Conservation (phyloP, 768 basidiomycete species). For the Lentinula guzmanii region DNA sequence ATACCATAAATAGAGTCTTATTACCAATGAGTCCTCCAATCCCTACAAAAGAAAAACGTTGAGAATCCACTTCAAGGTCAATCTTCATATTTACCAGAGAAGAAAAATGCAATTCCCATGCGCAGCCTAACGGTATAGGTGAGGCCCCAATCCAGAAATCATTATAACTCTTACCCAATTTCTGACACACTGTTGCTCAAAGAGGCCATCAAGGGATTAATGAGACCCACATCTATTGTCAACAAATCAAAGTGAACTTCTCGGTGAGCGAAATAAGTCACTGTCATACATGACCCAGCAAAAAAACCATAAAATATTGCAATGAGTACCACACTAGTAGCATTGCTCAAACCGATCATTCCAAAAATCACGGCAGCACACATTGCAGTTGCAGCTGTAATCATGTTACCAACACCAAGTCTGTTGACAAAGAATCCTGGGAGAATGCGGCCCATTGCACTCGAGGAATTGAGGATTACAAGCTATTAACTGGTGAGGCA, state of each 20-base stretch:
- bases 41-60: background rate
- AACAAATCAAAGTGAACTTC: background rate
- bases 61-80: background rate
- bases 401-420: conserved; percentile 21
- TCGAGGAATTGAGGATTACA: conserved; percentile 31
- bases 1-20: background rate
- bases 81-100: background rate
- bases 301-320: conserved; percentile 26
- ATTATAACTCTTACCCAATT: conserved; percentile 22
- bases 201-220: conserved; percentile 22
- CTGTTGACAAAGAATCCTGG: conserved; percentile 25
- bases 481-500: conserved; percentile 15
- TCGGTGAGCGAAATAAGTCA: background rate
- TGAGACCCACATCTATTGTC: conserved; percentile 21
- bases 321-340: conserved; percentile 12
- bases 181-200: conserved; percentile 25
- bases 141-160: background rate
- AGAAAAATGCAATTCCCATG: background rate
- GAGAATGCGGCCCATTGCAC: conserved; percentile 30
- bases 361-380: conserved; percentile 23
- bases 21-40: background rate
- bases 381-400: conserved; percentile 13
- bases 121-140: background rate
- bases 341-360: conserved; percentile 23
- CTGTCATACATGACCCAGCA: conserved; percentile 25